Percentiles rank a stretch among this genome's conserved stretches.
phyloP scores from a whole-genome alignment of 164 flowering plant genomes.

The Kingdonia uniflora region DNA sequence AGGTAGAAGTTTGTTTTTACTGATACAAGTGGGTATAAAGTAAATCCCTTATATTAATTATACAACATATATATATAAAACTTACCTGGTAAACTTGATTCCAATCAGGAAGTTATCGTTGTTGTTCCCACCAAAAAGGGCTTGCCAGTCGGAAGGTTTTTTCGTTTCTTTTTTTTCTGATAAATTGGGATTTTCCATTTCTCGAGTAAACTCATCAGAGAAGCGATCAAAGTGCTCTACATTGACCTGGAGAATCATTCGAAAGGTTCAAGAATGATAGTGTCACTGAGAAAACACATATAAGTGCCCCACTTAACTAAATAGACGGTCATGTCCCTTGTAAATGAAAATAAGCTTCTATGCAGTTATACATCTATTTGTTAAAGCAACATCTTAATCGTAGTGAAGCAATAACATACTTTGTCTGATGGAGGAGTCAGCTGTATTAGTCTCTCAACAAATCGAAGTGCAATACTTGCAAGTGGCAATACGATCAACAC shows the following conservation, averaged over 20 bases:
- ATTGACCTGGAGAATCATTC: constrained; percentile 33
- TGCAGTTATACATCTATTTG: too few relatives aligned
- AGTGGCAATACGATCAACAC: constrained; percentile 76
- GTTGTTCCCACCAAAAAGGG: constrained; percentile 66
- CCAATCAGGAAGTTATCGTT: constrained; percentile 84
- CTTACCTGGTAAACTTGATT: constrained; percentile 75
- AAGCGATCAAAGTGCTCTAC: constrained; percentile 75
- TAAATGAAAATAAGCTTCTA: too few relatives aligned
- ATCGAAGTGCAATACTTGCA: constrained; percentile 63
- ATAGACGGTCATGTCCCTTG: too few relatives aligned
- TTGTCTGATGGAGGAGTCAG: constrained; percentile 58
- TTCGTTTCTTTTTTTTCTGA: constrained; percentile 32
- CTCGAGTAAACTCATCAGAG: constrained; percentile 38
- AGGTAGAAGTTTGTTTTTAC: too few relatives aligned
- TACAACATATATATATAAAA: neutral
- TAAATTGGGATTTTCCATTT: constrained; percentile 1
- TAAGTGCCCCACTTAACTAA: too few relatives aligned
- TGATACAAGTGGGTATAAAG: too few relatives aligned
- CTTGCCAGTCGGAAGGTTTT: constrained; percentile 68
- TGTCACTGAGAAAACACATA: too few relatives aligned
- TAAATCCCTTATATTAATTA: too few relatives aligned
- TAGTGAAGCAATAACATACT: constrained; percentile 27
- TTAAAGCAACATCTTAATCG: too few relatives aligned
- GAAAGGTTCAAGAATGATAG: too few relatives aligned
- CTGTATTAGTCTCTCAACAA: constrained; percentile 71